Percentiles rank a stretch among this genome's conserved stretches.
Conservation (phyloP, 2,329 filamentous ascomycete species). For the Fusarium verticillioides region DNA sequence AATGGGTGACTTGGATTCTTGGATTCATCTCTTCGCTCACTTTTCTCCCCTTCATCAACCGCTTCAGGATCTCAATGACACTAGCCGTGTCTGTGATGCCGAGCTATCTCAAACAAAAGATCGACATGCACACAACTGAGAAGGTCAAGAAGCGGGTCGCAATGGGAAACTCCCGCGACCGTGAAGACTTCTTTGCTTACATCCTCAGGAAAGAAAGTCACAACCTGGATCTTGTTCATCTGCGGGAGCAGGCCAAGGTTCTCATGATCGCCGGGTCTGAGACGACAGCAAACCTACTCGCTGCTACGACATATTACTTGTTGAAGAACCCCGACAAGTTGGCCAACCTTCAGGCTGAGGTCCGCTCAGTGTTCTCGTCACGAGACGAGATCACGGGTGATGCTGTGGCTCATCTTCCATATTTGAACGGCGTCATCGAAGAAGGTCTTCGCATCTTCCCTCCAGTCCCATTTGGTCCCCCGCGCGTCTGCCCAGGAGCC, state of each 20-base stretch:
- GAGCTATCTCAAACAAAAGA: not conserved
- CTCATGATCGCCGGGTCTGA: constrained; percentile 25
- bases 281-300: constrained; percentile 10
- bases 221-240: not conserved
- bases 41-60: not conserved
- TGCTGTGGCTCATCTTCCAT: constrained; percentile 5
- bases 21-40: not conserved
- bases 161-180: not conserved
- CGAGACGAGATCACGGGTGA: constrained; percentile 13
- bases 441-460: constrained; percentile 27
- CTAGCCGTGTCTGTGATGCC: constrained; percentile 3
- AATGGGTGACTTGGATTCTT: constrained; percentile 14
- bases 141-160: constrained; percentile 5
- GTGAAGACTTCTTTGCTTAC: constrained; percentile 25
- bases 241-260: constrained; percentile 29
- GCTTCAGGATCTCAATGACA: constrained; percentile 5
- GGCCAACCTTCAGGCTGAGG: constrained; percentile 5
- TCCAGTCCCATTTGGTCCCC: constrained; percentile 3
- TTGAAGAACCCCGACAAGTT: constrained; percentile 4
- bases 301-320: not conserved
- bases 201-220: not conserved
- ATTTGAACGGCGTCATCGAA: constrained; percentile 19
- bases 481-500: constrained; percentile 8
- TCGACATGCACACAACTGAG: not conserved
- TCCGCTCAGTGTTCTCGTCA: constrained; percentile 1